These are phyloP conservation scores for Pyrrhoderma noxium DNA, from an alignment of 1,284 basidiomycete genomes.

Conservation along the genomic window DNA sequence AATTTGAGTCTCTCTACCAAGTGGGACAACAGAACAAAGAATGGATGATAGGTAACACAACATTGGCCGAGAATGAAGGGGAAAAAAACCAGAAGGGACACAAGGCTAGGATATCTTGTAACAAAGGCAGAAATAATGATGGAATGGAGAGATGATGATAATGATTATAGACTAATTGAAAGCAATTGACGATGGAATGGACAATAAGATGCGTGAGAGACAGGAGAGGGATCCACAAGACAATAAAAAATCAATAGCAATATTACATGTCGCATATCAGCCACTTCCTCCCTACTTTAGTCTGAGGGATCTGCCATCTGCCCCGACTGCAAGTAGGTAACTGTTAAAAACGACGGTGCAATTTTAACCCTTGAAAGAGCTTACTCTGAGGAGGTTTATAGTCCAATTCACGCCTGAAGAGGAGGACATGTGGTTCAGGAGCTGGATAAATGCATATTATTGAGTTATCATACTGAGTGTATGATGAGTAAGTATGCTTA, in stretches of 20 bases:
- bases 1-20: no score
- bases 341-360: background rate
- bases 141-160: background rate
- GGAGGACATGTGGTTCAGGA: conserved; percentile 80
- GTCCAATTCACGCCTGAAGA: conserved; percentile 69
- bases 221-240: background rate
- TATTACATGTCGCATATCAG: no score
- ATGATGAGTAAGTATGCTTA: conserved; percentile 31
- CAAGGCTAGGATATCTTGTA: no score
- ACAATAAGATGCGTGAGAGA: background rate
- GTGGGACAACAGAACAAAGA: background rate
- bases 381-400: conserved; percentile 31
- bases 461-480: background rate
- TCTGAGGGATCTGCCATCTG: conserved; percentile 5
- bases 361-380: background rate
- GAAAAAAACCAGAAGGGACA: background rate
- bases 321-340: background rate
- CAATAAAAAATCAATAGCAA: background rate
- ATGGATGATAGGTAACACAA: background rate
- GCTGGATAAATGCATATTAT: conserved; percentile 36
- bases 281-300: conserved; percentile 2
- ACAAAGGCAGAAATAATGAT: background rate
- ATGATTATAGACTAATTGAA: background rate
- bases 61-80: background rate
- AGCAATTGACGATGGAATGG: no score